phyloP scores from a whole-genome alignment of 495 filamentous ascomycete species.

The Copromyces sp. region DNA sequence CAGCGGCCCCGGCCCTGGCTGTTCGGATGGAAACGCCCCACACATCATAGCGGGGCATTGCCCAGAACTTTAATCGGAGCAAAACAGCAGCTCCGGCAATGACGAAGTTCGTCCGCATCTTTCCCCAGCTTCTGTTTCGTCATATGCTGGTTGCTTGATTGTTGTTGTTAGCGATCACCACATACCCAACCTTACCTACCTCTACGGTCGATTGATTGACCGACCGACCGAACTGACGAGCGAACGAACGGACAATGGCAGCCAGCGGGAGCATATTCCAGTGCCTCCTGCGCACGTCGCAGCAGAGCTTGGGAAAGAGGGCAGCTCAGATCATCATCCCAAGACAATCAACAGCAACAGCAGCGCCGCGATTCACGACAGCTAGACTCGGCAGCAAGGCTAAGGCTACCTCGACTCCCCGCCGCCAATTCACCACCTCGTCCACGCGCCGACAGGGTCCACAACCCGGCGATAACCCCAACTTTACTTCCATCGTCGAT shows the following conservation, averaged over 20 bases:
- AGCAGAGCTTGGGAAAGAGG: background rate
- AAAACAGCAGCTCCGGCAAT: background rate
- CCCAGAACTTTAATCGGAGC: slow-evolving; percentile 16
- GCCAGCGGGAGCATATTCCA: background rate
- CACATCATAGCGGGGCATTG: background rate
- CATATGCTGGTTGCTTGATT: background rate
- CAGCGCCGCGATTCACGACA: background rate
- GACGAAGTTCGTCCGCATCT: background rate
- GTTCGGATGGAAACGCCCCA: background rate
- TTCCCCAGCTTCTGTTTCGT: background rate
- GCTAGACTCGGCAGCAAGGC: background rate
- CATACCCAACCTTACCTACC: background rate
- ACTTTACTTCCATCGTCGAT: slow-evolving; percentile 76
- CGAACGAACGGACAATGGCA: background rate
- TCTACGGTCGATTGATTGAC: background rate
- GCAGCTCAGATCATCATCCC: background rate
- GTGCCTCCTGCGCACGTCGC: background rate
- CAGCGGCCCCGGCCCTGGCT: background rate
- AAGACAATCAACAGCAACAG: background rate
- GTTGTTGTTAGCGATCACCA: background rate
- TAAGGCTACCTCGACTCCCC: background rate
- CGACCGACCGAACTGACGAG: background rate
- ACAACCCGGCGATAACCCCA: slow-evolving; percentile 53
- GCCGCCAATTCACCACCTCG: slow-evolving; percentile 25
- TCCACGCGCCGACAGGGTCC: slow-evolving; percentile 4